Evolutionary conservation across 768 basidiomycete species (phyloP), one percentile per base, ranked within the genome.

Genomic region (Amanita pseudoporphyria): DNA sequence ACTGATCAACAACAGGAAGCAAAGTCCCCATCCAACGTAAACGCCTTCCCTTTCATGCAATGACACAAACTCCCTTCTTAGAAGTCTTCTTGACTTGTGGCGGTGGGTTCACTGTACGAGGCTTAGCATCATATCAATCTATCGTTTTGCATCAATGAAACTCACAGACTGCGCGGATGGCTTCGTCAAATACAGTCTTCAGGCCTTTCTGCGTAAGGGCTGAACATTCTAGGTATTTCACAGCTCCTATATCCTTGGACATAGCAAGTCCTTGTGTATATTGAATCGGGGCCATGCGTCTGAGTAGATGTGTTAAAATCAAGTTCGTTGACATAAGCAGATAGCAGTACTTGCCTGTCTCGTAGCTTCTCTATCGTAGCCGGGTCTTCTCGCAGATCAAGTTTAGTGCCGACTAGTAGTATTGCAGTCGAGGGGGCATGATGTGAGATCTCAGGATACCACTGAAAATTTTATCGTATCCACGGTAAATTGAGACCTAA

Each of bases 171-270:
- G 92, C 91, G 48, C 96, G 82, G 60, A 99, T 98, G 37, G 96
- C 96, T 68, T 98, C 96, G 65, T 98, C 96, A 64, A 99, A 99
- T 38, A 99, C 96, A 52, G 87, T 94, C 80, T 99, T 99, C 63
- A 99, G 72, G 13, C 95, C 95, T 70, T 98, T 96, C 74, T 98
- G 96, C 41, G 95, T 97, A 61, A 95, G 71, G 30, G 94, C 92
- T 24, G 92, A 95, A 67, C 93, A 96, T 66, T 96, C 93, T 51
- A 96, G 71, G 61, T 96, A 96, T 68, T 94, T 94, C 57, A 97
- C 90, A 30, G 95, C 96, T 21, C 84, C 86, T 56, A 99, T 92
- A 59, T 98, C 96, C 63, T 86, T 85, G 52, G 82, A 81, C 83
- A 96, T 93, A 40, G 82, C 74, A 40, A 90, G 82, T 49, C 93